These are phyloP conservation scores for Daldinia sp. DNA, from an alignment of 2,329 filamentous ascomycete genomes.

Conservation along the genomic window DNA sequence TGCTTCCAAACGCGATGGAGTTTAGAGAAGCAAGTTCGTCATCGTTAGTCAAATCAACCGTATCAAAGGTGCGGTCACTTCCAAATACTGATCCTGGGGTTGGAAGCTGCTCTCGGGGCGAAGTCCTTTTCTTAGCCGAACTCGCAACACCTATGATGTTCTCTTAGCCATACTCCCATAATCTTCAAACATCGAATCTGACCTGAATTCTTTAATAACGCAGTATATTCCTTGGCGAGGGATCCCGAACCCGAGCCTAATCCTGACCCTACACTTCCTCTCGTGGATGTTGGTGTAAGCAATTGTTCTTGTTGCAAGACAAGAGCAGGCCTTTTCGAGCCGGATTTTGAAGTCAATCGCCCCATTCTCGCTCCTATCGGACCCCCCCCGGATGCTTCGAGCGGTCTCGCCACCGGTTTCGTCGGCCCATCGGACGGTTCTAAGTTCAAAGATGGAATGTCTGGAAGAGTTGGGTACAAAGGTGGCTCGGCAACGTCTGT, in stretches of 20 bases:
- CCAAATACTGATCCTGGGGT: constrained; percentile 44
- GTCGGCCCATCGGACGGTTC: constrained; percentile 39
- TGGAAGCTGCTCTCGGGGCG: constrained; percentile 31
- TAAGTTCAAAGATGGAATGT: constrained; percentile 19
- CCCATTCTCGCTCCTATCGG: constrained; percentile 52
- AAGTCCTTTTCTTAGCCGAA: constrained; percentile 40
- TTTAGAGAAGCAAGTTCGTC: constrained; percentile 41
- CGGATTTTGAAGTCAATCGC: constrained; percentile 54
- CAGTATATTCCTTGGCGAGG: constrained; percentile 49
- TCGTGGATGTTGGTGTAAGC: constrained; percentile 53
- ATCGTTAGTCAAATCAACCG: constrained; percentile 48
- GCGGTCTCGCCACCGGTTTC: constrained; percentile 30
- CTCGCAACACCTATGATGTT: constrained; percentile 22
- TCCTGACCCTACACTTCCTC: constrained; percentile 38
- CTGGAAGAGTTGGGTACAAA: constrained; percentile 39
- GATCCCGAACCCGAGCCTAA: constrained; percentile 30
- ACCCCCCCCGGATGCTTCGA: constrained; percentile 31
- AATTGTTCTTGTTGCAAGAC: constrained; percentile 54
- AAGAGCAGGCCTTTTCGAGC: constrained; percentile 56
- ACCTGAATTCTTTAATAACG: constrained; percentile 44
- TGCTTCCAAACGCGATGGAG: constrained; percentile 40
- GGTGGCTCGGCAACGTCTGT: constrained; percentile 20
- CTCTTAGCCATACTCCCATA: constrained; percentile 8
- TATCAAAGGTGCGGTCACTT: constrained; percentile 43
- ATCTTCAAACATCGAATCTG: constrained; percentile 5